Conservation (phyloP, 371 early-diverging fungal genomes). For the Apophysomyces elegans region DNA sequence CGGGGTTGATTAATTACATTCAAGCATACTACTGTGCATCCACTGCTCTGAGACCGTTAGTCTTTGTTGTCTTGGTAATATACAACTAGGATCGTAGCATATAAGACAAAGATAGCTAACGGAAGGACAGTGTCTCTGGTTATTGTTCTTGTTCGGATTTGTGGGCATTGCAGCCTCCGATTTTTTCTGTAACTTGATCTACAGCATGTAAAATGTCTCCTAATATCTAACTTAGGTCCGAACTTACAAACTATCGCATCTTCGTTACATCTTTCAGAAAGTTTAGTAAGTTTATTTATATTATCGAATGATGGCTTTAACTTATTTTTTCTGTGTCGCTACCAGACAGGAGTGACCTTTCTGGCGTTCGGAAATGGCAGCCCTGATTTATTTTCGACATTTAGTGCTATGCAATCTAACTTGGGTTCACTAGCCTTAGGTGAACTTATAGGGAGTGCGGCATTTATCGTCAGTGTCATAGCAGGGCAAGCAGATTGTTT, state of each 20-base stretch:
- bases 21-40: conserved; percentile 66
- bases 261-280: conserved; percentile 65
- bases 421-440: conserved; percentile 81
- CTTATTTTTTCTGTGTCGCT: neutral
- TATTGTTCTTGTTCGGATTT: conserved; percentile 68
- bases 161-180: conserved; percentile 76
- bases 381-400: conserved; percentile 84
- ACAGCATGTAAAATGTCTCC: too few species aligned
- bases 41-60: conserved; percentile 31
- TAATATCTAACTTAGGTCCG: conserved; percentile 45
- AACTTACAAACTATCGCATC: conserved; percentile 69
- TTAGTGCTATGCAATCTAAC: conserved; percentile 75
- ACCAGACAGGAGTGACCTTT: conserved; percentile 84
- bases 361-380: conserved; percentile 87
- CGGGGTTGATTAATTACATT: conserved; percentile 66
- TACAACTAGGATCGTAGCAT: neutral
- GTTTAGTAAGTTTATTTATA: conserved; percentile 47
- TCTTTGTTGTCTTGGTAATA: conserved; percentile 51
- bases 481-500: conserved; percentile 46
- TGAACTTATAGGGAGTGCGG: conserved; percentile 80
- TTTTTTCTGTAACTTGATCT: conserved; percentile 63
- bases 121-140: conserved; percentile 50
- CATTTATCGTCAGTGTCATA: conserved; percentile 78
- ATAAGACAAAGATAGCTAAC: neutral
- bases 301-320: neutral